These are phyloP conservation scores for Westerdykella sp. DNA, from an alignment of 2,329 filamentous ascomycete species.

Conservation along the genomic window DNA sequence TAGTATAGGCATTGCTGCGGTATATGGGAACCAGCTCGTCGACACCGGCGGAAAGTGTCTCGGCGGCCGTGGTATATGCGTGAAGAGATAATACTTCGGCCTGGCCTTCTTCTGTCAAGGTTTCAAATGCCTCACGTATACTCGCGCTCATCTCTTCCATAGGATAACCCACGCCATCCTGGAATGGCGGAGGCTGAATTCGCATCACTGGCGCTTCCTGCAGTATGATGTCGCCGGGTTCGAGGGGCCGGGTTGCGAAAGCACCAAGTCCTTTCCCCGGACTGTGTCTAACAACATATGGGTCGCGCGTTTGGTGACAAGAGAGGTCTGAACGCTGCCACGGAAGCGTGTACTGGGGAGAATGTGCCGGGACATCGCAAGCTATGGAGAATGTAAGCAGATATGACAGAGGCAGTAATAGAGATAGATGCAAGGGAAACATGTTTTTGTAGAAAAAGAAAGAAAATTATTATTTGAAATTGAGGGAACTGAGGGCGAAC, in stretches of 20 bases:
- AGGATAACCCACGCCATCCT: slow-evolving; percentile 22
- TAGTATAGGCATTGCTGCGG: slow-evolving; percentile 34
- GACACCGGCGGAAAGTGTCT: slow-evolving; percentile 5
- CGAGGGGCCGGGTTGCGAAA: slow-evolving; percentile 35
- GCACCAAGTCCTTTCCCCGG: slow-evolving; percentile 40
- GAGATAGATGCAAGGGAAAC: slow-evolving; percentile 1
- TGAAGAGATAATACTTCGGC: slow-evolving; percentile 24
- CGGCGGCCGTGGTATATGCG: slow-evolving; percentile 15
- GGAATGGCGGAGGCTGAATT: slow-evolving; percentile 22
- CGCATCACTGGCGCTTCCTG: slow-evolving; percentile 36
- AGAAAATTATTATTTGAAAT: neutral
- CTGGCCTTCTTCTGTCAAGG: slow-evolving; percentile 14
- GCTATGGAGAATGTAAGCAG: slow-evolving; percentile 6
- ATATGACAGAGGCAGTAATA: no score
- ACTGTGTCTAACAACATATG: slow-evolving; percentile 27
- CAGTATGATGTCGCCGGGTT: slow-evolving; percentile 37
- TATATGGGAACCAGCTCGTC: slow-evolving; percentile 28
- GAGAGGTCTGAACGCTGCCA: slow-evolving; percentile 13
- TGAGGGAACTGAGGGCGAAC: neutral
- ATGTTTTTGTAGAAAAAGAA: neutral
- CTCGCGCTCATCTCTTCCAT: slow-evolving; percentile 17
- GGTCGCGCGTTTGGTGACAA: slow-evolving; percentile 20
- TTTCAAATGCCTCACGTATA: slow-evolving; percentile 20
- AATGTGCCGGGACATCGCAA: slow-evolving; percentile 8
- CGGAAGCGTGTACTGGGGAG: slow-evolving; percentile 6